A percentile compares a stretch with the other conserved stretches of the same genome.
Evolutionary conservation across 495 filamentous ascomycete species (phyloP).

Genomic region (Gamarada debralockiae): DNA sequence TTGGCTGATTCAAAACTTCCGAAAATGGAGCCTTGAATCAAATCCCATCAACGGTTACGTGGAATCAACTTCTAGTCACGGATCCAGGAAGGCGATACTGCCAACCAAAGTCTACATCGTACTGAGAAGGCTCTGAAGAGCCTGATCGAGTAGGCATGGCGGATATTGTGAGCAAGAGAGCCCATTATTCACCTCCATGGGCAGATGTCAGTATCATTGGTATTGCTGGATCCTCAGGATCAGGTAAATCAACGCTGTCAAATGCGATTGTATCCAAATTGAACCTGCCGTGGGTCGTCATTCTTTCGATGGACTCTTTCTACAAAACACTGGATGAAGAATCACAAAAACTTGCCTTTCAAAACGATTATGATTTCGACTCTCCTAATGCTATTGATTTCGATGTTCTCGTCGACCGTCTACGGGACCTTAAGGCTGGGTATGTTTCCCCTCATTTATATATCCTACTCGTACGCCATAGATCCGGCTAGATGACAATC

Average conservation of each 20-base stretch:
- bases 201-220: slow-evolving; percentile 91
- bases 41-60: too few relatives aligned
- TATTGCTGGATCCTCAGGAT: slow-evolving; percentile 92
- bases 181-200: slow-evolving; percentile 91
- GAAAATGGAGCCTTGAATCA: too few relatives aligned
- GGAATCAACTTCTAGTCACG: too few relatives aligned
- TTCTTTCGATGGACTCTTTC: slow-evolving; percentile 96
- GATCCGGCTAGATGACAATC: not conserved
- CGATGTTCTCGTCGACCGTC: slow-evolving; percentile 75
- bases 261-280: slow-evolving; percentile 84
- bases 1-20: too few relatives aligned
- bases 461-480: not conserved
- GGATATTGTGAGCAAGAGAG: slow-evolving; percentile 33
- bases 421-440: slow-evolving; percentile 87
- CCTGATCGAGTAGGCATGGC: slow-evolving; percentile 18
- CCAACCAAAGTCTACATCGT: not conserved
- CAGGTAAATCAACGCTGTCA: slow-evolving; percentile 94
- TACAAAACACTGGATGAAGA: slow-evolving; percentile 82
- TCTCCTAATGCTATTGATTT: slow-evolving; percentile 94
- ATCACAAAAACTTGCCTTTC: slow-evolving; percentile 70
- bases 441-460: slow-evolving; percentile 37
- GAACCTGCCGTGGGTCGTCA: slow-evolving; percentile 96
- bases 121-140: not conserved
- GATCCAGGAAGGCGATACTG: not conserved
- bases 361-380: slow-evolving; percentile 94